phyloP scores from a whole-genome alignment of 78 protist genomes.

The Chrysochromulina tobinii region DNA sequence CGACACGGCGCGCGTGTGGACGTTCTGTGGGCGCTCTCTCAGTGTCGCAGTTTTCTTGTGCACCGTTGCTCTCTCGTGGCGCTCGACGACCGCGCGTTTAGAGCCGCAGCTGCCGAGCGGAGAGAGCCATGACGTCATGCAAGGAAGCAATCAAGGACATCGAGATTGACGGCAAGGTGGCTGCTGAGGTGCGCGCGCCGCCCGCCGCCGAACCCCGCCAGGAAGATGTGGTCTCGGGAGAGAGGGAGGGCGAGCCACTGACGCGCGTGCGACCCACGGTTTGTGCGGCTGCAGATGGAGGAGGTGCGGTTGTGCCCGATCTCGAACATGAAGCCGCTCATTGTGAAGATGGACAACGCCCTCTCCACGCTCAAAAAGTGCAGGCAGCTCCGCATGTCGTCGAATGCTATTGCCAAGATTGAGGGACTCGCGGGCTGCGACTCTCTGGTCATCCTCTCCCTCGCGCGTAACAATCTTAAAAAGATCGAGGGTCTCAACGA shows the following conservation, averaged over 20 bases:
- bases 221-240: background rate
- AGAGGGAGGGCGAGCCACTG: background rate
- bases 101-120: no score
- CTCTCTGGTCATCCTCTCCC: constrained; percentile 51
- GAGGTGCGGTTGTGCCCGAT: constrained; percentile 21
- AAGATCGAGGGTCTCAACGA: constrained; percentile 64
- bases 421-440: constrained; percentile 45
- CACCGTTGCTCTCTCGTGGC: no score
- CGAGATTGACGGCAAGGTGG: background rate
- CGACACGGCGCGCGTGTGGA: no score
- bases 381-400: constrained; percentile 66
- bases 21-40: no score
- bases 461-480: constrained; percentile 72
- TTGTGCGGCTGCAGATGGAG: background rate
- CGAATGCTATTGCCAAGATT: constrained; percentile 72
- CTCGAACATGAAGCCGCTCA: constrained; percentile 29
- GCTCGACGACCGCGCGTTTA: no score
- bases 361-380: constrained; percentile 44
- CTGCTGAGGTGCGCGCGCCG: background rate
- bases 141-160: constrained; percentile 39
- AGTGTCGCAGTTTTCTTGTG: no score
- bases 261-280: background rate
- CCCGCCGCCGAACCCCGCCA: background rate
- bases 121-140: background rate
- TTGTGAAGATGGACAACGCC: constrained; percentile 25